phyloP scores from a whole-genome alignment of 2,329 filamentous ascomycete species.

The Diplocarpon rosae region DNA sequence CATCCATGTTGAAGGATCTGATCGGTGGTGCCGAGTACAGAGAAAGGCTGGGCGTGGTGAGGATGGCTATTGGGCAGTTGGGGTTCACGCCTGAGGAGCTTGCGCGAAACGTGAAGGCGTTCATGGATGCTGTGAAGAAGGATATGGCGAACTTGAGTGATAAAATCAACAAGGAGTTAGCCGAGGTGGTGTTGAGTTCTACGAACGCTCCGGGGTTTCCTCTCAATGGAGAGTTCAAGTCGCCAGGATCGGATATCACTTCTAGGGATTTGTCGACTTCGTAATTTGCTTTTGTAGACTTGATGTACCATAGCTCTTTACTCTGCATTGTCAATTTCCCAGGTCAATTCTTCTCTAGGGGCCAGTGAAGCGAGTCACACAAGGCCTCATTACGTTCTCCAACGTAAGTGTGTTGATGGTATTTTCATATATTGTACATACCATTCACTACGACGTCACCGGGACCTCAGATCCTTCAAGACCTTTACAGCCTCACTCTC shows the following conservation, averaged over 20 bases:
- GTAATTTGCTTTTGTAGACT: constrained; percentile 28
- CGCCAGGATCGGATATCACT: constrained; percentile 45
- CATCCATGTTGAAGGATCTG: constrained; percentile 65
- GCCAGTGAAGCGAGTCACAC: too few species aligned
- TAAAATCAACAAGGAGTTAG: constrained; percentile 59
- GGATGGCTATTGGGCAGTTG: constrained; percentile 85
- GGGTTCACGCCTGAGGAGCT: constrained; percentile 81
- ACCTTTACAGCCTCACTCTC: constrained; percentile 46
- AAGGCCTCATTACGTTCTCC: too few species aligned
- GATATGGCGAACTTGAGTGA: constrained; percentile 59
- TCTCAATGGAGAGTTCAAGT: constrained; percentile 67
- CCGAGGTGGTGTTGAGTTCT: constrained; percentile 70
- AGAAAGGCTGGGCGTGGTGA: constrained; percentile 72
- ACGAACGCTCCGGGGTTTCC: constrained; percentile 81
- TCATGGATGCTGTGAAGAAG: constrained; percentile 66
- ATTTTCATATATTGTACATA: not conserved
- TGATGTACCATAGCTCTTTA: constrained; percentile 29
- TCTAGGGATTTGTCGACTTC: constrained; percentile 40
- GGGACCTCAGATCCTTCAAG: constrained; percentile 23
- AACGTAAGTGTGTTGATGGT: too few species aligned
- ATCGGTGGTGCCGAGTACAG: constrained; percentile 79
- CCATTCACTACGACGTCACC: constrained; percentile 3
- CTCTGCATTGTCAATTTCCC: not conserved
- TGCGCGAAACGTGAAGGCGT: constrained; percentile 68
- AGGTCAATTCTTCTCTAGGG: too few species aligned